Evolutionary conservation across 331 rosid species (phyloP), one percentile per base, ranked within the genome.

Genomic region (Ulmus americana): DNA sequence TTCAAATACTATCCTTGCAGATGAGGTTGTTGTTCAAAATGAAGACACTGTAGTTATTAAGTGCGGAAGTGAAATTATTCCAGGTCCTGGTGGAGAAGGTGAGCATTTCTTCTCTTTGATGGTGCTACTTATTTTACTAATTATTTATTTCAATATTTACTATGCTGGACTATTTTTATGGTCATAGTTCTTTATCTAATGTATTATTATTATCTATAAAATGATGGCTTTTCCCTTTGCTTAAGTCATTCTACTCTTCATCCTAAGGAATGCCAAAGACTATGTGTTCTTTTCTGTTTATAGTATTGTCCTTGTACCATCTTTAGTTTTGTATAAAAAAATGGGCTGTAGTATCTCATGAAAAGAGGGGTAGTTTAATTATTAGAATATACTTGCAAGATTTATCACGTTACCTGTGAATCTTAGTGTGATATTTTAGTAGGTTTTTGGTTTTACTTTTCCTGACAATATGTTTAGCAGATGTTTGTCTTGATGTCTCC

Each of bases 21-120:
- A 88, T 48, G 92, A 78, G 67, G 73, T 71, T 70, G 70, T 68
- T 52, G 61, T 86, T 63, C 74, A 72, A 55, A 82, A 47, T 22
- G 90, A 73, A 63, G 85, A 68, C 42, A 65, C 66, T 44, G 42
- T 68, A 59, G 67, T 79, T 71, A 83, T 91, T 73, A 78, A 75
- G 77, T 78, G 84, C 66, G 95, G 96, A 65, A 88, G 85, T 68
- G 86, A 86, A 75, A 83, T 91, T 51, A 44, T 80, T 72, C 70
- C 87, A 61, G 91, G 90, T 62, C 85, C 85, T 55, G 76, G 45
- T 63, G 70, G 68, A 70, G 83, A 88, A 74, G 95, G 95, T 87
- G 18, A 63, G 82, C 65, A 73, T 38, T 54, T 50, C 2, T 67
- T 67, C 10, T 52, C 61, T 55, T 43, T 41, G 54, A 65, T 62